phyloP scores from a whole-genome alignment of 1,284 basidiomycete species.

The Anthracocystis panici-leucophaei region DNA sequence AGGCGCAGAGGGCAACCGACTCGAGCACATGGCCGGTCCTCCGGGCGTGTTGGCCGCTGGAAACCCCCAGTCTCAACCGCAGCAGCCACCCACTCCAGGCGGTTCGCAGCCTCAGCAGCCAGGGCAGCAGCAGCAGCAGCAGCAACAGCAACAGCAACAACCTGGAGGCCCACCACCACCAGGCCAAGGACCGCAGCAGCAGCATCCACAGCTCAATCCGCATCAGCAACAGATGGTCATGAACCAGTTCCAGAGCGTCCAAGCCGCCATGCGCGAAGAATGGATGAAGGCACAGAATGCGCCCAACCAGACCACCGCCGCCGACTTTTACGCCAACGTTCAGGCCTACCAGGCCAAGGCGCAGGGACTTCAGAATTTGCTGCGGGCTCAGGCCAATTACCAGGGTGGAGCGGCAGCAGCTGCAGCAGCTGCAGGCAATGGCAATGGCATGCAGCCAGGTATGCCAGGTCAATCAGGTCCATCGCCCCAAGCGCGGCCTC shows the following conservation, averaged over 20 bases:
- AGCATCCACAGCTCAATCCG: conserved; percentile 56
- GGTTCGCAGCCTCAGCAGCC: conserved; percentile 17
- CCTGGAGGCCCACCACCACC: conserved; percentile 22
- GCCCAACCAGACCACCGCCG: conserved; percentile 55
- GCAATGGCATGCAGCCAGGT: conserved; percentile 33
- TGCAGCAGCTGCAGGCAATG: conserved; percentile 17
- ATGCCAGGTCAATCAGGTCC: conserved; percentile 44
- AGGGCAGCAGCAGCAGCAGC: conserved; percentile 6
- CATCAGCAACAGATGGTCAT: conserved; percentile 64
- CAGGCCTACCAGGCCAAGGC: conserved; percentile 61
- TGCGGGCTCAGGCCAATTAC: conserved; percentile 54
- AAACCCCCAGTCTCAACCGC: conserved; percentile 23
- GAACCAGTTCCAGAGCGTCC: conserved; percentile 60
- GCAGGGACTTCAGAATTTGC: conserved; percentile 54
- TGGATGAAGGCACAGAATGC: conserved; percentile 65
- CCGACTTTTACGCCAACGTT: conserved; percentile 60
- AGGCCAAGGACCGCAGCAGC: conserved; percentile 40
- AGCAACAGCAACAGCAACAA: conserved; percentile 29
- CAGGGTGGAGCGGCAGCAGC: conserved; percentile 33
- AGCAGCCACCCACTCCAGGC: conserved; percentile 34
- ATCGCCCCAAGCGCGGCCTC: conserved; percentile 39
- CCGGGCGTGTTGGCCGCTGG: conserved; percentile 27
- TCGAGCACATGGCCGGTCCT: conserved; percentile 40
- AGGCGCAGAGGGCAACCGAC: conserved; percentile 29
- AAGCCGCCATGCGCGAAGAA: conserved; percentile 58